These are phyloP conservation scores for Ceratocystiopsis brevicomis DNA, from an alignment of 2,329 filamentous ascomycete genomes.

Conservation along the genomic window DNA sequence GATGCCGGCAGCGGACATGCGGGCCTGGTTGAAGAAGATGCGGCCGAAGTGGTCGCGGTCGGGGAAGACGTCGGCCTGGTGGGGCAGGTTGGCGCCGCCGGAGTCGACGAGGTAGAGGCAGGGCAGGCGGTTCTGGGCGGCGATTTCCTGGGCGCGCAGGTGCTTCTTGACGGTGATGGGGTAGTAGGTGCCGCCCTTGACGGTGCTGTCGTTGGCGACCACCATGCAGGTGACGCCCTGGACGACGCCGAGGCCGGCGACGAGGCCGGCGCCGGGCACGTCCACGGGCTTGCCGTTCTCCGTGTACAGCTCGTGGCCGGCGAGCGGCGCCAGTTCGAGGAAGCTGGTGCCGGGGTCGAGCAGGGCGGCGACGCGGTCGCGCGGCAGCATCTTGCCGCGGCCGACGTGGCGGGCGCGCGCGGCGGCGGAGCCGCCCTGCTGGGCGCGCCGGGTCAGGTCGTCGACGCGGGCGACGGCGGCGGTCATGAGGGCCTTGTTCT, in stretches of 20 bases:
- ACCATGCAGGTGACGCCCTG: conserved; percentile 85
- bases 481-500: conserved; percentile 64
- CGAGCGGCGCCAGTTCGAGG: conserved; percentile 81
- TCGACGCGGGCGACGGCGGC: conserved; percentile 51
- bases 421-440: conserved; percentile 61
- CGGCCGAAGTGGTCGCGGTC: conserved; percentile 89
- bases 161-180: conserved; percentile 97
- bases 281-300: conserved; percentile 30
- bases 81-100: conserved; percentile 82
- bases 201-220: conserved; percentile 88
- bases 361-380: conserved; percentile 72
- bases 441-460: conserved; percentile 49
- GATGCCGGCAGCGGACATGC: conserved; percentile 76
- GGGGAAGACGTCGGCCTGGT: conserved; percentile 91
- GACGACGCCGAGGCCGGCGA: conserved; percentile 79
- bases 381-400: conserved; percentile 82
- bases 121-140: conserved; percentile 65
- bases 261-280: conserved; percentile 75
- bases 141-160: conserved; percentile 75
- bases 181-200: conserved; percentile 94
- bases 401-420: conserved; percentile 73
- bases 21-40: conserved; percentile 95
- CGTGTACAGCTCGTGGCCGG: conserved; percentile 68
- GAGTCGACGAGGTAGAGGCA: conserved; percentile 96
- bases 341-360: conserved; percentile 82